phyloP scores from a whole-genome alignment of 176 grass and related monocot genomes.

The Puya raimondii region DNA sequence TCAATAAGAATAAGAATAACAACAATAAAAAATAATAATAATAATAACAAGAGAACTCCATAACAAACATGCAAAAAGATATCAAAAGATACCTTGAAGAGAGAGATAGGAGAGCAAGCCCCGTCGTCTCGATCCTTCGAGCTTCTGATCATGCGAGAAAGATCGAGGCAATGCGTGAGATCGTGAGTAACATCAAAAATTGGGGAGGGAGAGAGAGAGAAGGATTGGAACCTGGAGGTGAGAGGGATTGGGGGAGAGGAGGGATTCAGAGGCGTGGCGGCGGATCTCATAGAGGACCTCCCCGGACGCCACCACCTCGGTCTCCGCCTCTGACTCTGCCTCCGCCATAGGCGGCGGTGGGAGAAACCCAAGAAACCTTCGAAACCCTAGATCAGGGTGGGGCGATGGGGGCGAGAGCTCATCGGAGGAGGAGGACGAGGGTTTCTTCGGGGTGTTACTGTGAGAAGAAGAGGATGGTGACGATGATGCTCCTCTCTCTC shows the following conservation, averaged over 20 bases:
- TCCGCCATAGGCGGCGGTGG: no score
- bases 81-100: conserved; percentile 37
- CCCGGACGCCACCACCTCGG: neutral
- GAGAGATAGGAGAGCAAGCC: conserved; percentile 69
- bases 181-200: neutral
- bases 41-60: neutral
- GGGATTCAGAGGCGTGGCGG: conserved; percentile 26
- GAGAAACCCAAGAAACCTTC: no score
- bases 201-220: neutral
- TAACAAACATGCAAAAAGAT: neutral
- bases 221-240: conserved; percentile 12
- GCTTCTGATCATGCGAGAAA: conserved; percentile 15
- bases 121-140: conserved; percentile 18
- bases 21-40: conserved; percentile 4
- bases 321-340: neutral
- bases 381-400: no score
- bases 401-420: no score
- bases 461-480: no score
- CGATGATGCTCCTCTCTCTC: no score
- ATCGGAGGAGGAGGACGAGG: no score
- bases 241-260: conserved; percentile 5
- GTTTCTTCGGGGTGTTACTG: no score
- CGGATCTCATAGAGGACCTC: conserved; percentile 47
- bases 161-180: neutral
- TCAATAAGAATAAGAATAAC: neutral